phyloP scores from a whole-genome alignment of 768 basidiomycete species.

The Dacryopinax primogenitus region DNA sequence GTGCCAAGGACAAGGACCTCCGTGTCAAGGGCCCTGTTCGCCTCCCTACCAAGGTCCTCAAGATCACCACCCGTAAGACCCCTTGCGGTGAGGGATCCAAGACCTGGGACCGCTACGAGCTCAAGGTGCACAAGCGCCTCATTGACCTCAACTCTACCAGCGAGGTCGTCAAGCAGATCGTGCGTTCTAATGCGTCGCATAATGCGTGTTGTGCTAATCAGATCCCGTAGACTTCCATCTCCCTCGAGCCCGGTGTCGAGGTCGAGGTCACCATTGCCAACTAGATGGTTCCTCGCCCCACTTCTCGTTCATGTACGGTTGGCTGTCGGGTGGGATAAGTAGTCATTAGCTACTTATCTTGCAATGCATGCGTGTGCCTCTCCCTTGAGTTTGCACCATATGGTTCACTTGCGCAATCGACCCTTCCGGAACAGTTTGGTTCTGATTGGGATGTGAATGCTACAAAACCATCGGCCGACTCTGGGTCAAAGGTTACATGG shows the following conservation, averaged over 20 bases:
- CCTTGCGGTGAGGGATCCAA: constrained; percentile 99
- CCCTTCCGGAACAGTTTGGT: too few species aligned
- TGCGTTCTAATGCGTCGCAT: constrained; percentile 33
- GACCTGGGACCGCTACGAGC: constrained; percentile 99
- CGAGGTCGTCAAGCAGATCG: constrained; percentile 99
- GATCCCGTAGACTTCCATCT: constrained; percentile 73
- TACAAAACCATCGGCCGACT: too few species aligned
- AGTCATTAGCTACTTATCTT: too few species aligned
- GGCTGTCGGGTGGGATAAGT: too few species aligned
- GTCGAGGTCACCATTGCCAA: constrained; percentile 93
- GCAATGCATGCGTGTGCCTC: too few species aligned
- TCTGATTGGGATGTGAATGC: too few species aligned
- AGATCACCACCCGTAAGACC: constrained; percentile 98
- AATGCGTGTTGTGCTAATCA: neutral
- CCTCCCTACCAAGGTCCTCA: constrained; percentile 96
- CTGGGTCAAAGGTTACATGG: too few species aligned
- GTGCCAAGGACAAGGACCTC: constrained; percentile 99
- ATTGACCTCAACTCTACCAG: constrained; percentile 98
- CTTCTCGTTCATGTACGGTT: too few species aligned
- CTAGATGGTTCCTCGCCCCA: neutral
- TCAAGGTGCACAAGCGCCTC: constrained; percentile 98
- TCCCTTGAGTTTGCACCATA: too few species aligned
- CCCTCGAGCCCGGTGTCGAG: constrained; percentile 97
- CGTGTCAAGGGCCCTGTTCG: constrained; percentile 98
- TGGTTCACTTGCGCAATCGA: too few species aligned